Conservation (phyloP, 2,329 filamentous ascomycete species). For the Cryphonectria nitschkei region DNA sequence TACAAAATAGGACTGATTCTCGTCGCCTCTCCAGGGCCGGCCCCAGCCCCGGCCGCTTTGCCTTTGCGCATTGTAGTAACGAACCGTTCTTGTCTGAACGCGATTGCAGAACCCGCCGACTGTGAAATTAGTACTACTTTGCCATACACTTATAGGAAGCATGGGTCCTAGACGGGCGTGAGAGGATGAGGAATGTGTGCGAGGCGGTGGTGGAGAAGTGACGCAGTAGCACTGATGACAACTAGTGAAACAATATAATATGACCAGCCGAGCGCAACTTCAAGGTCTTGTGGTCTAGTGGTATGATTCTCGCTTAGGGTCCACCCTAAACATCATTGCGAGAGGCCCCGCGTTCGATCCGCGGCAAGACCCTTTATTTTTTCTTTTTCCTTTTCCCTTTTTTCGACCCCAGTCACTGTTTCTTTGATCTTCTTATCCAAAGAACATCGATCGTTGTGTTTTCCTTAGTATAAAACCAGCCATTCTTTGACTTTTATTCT, state of each 20-base stretch:
- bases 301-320: conserved; percentile 28
- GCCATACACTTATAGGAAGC: no score
- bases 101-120: background rate
- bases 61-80: background rate
- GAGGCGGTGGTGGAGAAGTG: no score
- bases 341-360: conserved; percentile 27
- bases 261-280: fast-evolving
- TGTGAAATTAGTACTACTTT: background rate
- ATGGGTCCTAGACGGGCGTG: no score
- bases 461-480: no score
- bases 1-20: background rate
- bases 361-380: conserved; percentile 21
- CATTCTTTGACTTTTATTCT: no score
- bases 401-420: background rate
- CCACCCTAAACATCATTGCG: conserved; percentile 14
- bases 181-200: no score
- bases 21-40: background rate
- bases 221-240: no score
- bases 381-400: background rate
- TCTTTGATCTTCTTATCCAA: no score
- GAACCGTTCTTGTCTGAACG: background rate
- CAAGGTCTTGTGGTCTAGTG: conserved; percentile 27
- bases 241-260: background rate
- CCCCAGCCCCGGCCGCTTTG: no score
- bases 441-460: no score